A percentile compares a stretch with the other conserved stretches of the same genome.
phyloP scores from a whole-genome alignment of 257 asterid genomes.

The Ocimum tenuiflorum region DNA sequence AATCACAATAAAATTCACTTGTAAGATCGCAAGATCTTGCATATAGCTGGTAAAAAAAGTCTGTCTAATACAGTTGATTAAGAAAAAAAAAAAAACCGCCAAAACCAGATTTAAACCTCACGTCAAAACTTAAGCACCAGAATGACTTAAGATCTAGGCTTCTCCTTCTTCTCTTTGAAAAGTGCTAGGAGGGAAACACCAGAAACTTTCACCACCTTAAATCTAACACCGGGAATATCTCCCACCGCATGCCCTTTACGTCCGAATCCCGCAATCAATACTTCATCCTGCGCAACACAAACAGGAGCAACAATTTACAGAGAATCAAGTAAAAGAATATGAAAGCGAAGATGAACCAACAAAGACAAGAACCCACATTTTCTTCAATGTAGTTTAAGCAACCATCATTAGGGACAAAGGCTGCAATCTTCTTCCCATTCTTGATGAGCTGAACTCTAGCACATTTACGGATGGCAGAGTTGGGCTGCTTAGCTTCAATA shows the following conservation, averaged over 20 bases:
- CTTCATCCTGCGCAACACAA: conserved; percentile 38
- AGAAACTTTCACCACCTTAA: conserved; percentile 58
- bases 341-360: not conserved
- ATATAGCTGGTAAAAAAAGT: too few species aligned
- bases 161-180: conserved; percentile 55
- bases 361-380: conserved; percentile 27
- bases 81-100: too few species aligned
- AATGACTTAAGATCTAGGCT: conserved; percentile 40
- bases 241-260: conserved; percentile 62
- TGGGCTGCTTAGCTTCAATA: conserved; percentile 61
- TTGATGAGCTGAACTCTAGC: conserved; percentile 60
- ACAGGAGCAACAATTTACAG: not conserved
- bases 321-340: not conserved
- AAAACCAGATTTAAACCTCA: too few species aligned
- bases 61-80: too few species aligned
- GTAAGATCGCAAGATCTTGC: too few species aligned
- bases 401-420: conserved; percentile 58
- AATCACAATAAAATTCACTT: too few species aligned
- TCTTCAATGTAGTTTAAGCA: conserved; percentile 53
- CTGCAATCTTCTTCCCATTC: conserved; percentile 61
- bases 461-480: conserved; percentile 64
- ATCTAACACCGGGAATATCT: conserved; percentile 61
- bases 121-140: not conserved
- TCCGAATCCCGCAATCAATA: conserved; percentile 57
- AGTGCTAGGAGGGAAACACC: conserved; percentile 57